Evolutionary conservation across 768 basidiomycete species (phyloP).

Genomic region (Russula olivacea): DNA sequence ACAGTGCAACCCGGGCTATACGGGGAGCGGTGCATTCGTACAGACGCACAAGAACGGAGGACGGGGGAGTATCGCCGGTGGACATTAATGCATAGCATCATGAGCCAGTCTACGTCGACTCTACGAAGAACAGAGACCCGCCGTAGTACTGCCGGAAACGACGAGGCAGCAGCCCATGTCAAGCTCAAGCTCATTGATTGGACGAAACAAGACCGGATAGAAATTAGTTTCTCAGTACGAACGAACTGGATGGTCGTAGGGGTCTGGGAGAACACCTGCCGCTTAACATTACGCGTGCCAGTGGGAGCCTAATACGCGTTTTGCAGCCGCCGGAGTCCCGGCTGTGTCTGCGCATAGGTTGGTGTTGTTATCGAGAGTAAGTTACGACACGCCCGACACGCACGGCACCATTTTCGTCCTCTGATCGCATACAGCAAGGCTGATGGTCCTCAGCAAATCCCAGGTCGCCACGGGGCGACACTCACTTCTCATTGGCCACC

Average conservation of each 20-base stretch:
- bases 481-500: neutral
- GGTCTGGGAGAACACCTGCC: neutral
- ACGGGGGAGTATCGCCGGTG: neutral
- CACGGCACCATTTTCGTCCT: neutral
- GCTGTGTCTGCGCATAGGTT: neutral
- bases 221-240: neutral
- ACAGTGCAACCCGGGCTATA: no score
- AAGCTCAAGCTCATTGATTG: neutral
- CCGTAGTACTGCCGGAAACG: neutral
- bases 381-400: neutral
- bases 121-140: neutral
- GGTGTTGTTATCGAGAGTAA: neutral
- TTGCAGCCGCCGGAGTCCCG: neutral
- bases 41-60: neutral
- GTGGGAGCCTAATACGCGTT: neutral
- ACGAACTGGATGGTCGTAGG: neutral
- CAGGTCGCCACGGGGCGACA: neutral
- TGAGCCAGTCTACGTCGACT: neutral
- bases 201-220: neutral
- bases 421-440: conserved; percentile 13
- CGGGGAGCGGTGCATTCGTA: no score
- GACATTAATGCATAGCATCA: neutral
- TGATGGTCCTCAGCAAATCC: neutral
- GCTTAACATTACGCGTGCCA: neutral
- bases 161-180: neutral